phyloP scores from a whole-genome alignment of 2,329 filamentous ascomycete genomes.

The Trichoderma oligosporum region DNA sequence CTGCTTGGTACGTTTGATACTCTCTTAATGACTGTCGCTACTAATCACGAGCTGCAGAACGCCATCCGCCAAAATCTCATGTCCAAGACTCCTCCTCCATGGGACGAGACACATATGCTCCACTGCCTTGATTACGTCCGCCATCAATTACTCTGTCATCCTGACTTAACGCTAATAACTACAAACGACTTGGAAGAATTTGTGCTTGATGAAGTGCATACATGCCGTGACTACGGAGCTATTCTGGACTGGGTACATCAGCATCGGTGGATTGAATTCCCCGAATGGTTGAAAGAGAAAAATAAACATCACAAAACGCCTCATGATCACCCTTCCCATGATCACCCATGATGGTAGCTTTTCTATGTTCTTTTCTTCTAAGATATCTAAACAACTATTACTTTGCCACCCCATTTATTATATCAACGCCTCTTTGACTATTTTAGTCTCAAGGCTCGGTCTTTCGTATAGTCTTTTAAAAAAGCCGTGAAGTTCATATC shows the following conservation, averaged over 20 bases:
- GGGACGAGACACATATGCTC: conserved; percentile 21
- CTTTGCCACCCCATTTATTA: no score
- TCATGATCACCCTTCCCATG: background rate
- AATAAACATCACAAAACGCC: background rate
- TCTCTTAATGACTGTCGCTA: background rate
- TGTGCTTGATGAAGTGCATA: conserved; percentile 19
- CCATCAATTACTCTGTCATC: conserved; percentile 20
- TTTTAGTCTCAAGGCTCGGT: no score
- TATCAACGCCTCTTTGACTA: no score
- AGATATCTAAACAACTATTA: no score
- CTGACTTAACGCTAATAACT: conserved; percentile 18
- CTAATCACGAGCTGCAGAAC: conserved; percentile 16
- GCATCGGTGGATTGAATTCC: conserved; percentile 21
- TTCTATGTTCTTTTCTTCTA: no score
- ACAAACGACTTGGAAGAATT: conserved; percentile 21
- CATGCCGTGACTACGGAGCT: conserved; percentile 19
- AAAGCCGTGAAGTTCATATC: no score
- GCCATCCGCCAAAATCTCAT: conserved; percentile 21
- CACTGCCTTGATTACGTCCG: conserved; percentile 22
- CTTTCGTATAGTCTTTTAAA: no score
- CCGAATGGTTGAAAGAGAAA: conserved; percentile 12
- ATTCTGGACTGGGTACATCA: conserved; percentile 21
- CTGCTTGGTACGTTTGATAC: conserved; percentile 13
- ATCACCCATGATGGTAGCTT: background rate
- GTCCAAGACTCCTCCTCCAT: conserved; percentile 8